Conservation (phyloP, 805 yeast genomes). For the Wickerhamiella cacticola region DNA sequence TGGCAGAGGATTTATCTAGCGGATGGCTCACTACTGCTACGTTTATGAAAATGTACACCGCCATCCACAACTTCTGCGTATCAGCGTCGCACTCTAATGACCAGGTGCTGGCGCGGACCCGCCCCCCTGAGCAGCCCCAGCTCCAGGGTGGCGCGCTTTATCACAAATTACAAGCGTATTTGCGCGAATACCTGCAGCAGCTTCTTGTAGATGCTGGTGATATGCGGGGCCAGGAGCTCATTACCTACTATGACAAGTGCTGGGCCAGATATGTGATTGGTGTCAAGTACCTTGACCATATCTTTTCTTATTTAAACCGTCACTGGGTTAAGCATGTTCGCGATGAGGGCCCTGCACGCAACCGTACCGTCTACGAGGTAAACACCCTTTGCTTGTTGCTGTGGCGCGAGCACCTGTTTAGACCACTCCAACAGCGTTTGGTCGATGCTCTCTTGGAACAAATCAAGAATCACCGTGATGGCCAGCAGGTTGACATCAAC, state of each 20-base stretch:
- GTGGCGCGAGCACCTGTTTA: conserved; percentile 80
- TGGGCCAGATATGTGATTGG: conserved; percentile 90
- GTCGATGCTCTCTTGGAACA: conserved; percentile 62
- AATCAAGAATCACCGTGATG: conserved; percentile 67
- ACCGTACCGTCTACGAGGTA: conserved; percentile 80
- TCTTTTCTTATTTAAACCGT: conserved; percentile 88
- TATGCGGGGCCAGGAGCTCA: conserved; percentile 31
- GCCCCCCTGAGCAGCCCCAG: conserved; percentile 25
- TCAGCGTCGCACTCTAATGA: conserved; percentile 19
- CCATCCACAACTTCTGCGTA: conserved; percentile 86
- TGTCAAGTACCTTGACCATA: conserved; percentile 81
- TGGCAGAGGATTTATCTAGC: conserved; percentile 29
- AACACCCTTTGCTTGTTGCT: conserved; percentile 74
- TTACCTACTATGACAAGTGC: conserved; percentile 70
- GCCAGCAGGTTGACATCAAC: conserved; percentile 56
- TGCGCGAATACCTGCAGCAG: conserved; percentile 38
- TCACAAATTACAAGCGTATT: conserved; percentile 52
- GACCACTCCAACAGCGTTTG: conserved; percentile 45
- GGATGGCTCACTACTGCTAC: conserved; percentile 33
- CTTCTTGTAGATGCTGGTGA: conserved; percentile 21
- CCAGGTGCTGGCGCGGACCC: conserved; percentile 13
- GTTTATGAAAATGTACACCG: conserved; percentile 86
- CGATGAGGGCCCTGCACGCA: conserved; percentile 54
- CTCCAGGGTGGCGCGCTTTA: conserved; percentile 88
- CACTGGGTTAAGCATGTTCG: conserved; percentile 97